Percentiles rank a stretch among this genome's conserved stretches.
These are phyloP conservation scores for Ajuga chamaepitys DNA, from an alignment of 257 asterid genomes.

Conservation along the genomic window DNA sequence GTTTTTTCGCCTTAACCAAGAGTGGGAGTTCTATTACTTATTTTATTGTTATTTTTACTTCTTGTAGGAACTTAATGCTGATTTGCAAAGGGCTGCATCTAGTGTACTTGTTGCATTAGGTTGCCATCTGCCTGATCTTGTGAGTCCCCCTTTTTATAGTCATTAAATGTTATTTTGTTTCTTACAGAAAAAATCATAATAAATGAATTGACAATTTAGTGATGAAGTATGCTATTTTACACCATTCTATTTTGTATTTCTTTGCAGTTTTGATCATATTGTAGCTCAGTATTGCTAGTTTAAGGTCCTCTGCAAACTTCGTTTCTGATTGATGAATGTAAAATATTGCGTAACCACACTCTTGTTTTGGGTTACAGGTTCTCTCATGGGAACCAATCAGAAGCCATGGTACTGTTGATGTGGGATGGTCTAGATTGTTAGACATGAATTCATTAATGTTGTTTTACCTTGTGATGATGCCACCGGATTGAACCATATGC, in stretches of 20 bases:
- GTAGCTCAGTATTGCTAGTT: not conserved
- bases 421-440: conserved; percentile 97
- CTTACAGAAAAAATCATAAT: too few species aligned
- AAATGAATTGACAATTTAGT: not conserved
- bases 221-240: not conserved
- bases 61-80: conserved; percentile 77
- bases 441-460: conserved; percentile 57
- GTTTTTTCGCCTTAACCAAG: too few species aligned
- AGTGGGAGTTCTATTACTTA: too few species aligned
- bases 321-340: conserved; percentile 9
- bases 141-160: conserved; percentile 30
- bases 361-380: too few species aligned
- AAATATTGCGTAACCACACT: conserved; percentile 1
- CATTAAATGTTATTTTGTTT: too few species aligned
- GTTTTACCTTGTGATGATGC: conserved; percentile 21
- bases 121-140: conserved; percentile 89
- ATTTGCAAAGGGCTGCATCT: conserved; percentile 99
- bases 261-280: conserved; percentile 2
- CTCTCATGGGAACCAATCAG: conserved; percentile 98
- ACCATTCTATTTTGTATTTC: not conserved
- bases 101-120: conserved; percentile 91
- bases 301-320: not conserved
- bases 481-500: conserved; percentile 96
- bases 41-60: not conserved
- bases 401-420: conserved; percentile 85